A percentile compares a stretch with the other conserved stretches of the same genome.
Conservation (phyloP, 495 filamentous ascomycete species). For the Copromyces sp. region DNA sequence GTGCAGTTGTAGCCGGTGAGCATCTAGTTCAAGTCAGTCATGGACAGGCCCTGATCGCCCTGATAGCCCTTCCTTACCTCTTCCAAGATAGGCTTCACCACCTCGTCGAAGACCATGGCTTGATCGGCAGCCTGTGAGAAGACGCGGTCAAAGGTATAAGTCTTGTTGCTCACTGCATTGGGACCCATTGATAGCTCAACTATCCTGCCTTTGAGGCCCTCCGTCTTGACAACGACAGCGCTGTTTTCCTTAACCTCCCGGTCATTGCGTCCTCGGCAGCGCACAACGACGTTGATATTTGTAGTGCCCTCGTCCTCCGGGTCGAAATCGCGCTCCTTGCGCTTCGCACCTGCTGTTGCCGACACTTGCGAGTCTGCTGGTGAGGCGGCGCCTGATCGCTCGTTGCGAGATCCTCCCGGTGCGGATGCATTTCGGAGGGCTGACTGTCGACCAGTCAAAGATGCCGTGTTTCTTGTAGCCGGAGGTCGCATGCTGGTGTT, state of each 20-base stretch:
- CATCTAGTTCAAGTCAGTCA: conserved; percentile 50
- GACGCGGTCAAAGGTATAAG: conserved; percentile 92
- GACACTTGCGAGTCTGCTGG: conserved; percentile 56
- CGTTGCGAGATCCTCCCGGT: conserved; percentile 21
- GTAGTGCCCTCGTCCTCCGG: conserved; percentile 59
- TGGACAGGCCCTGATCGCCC: not conserved
- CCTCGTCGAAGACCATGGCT: conserved; percentile 83
- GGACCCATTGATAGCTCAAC: conserved; percentile 89
- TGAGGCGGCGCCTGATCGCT: conserved; percentile 43
- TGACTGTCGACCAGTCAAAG: conserved; percentile 4
- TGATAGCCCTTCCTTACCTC: conserved; percentile 53
- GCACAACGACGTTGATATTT: conserved; percentile 93
- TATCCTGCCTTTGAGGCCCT: conserved; percentile 71
- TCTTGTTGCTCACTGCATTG: conserved; percentile 86
- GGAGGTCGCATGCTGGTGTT: conserved; percentile 23
- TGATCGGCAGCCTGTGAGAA: conserved; percentile 96
- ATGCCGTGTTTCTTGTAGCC: conserved; percentile 3
- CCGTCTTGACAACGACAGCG: conserved; percentile 78
- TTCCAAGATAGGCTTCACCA: conserved; percentile 81
- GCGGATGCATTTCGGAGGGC: conserved; percentile 9
- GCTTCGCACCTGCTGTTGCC: conserved; percentile 48
- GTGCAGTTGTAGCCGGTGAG: conserved; percentile 95
- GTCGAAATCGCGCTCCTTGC: conserved; percentile 78
- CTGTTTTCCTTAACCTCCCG: conserved; percentile 89
- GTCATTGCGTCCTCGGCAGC: conserved; percentile 86